These are phyloP conservation scores for Harringtonia aguacate DNA, from an alignment of 2,329 filamentous ascomycete genomes.

Conservation along the genomic window DNA sequence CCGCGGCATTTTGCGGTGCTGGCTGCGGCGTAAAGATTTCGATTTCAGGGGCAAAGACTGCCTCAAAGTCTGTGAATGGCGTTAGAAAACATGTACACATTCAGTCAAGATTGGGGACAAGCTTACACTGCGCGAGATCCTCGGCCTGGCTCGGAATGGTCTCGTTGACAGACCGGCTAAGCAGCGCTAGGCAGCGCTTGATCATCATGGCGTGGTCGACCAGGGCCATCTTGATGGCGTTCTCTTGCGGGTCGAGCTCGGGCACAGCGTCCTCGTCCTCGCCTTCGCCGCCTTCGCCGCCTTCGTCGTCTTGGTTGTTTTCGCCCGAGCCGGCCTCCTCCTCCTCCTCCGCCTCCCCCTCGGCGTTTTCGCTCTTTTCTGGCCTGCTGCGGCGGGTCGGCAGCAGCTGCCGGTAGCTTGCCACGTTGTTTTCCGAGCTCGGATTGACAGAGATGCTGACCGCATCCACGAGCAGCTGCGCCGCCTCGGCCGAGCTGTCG, in stretches of 20 bases:
- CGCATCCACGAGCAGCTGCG: slow-evolving; percentile 61
- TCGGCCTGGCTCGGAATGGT: slow-evolving; percentile 43
- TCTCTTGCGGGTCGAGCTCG: slow-evolving; percentile 52
- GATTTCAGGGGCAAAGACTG: slow-evolving; percentile 55
- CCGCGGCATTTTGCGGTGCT: slow-evolving; percentile 26
- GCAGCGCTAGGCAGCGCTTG: slow-evolving; percentile 66
- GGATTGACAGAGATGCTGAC: slow-evolving; percentile 68
- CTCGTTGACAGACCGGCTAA: slow-evolving; percentile 52
- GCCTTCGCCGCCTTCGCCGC: slow-evolving; percentile 31
- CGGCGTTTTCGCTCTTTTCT: slow-evolving; percentile 21
- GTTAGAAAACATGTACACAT: background rate
- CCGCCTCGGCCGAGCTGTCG: slow-evolving; percentile 50
- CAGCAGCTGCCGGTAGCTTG: slow-evolving; percentile 65
- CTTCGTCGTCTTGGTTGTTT: slow-evolving; percentile 29
- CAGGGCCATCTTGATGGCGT: slow-evolving; percentile 72
- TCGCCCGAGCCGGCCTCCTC: too few relatives aligned
- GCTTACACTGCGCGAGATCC: slow-evolving; percentile 56
- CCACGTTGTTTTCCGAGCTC: slow-evolving; percentile 64
- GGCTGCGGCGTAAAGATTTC: slow-evolving; percentile 46
- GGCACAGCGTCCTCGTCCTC: slow-evolving; percentile 29
- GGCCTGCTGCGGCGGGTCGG: slow-evolving; percentile 34
- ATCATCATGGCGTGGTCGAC: slow-evolving; percentile 84
- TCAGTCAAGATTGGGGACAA: background rate
- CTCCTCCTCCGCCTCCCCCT: slow-evolving; percentile 26
- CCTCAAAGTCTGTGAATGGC: slow-evolving; percentile 42